Percentiles rank a stretch among this genome's conserved stretches.
phyloP scores from a whole-genome alignment of 192 early-diverging fungal species.

The Backusella morwellensis region DNA sequence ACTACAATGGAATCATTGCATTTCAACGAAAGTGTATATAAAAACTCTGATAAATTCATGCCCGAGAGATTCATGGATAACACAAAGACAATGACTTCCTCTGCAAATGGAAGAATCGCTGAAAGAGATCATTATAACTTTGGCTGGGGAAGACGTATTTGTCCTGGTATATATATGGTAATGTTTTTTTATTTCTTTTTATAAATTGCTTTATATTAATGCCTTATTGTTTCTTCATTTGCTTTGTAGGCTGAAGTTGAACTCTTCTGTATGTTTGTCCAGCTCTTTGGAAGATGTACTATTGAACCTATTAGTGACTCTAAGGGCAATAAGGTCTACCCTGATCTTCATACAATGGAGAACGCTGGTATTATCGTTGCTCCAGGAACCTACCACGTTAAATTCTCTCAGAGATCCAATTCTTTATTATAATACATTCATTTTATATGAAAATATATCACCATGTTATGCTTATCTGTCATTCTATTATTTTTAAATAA shows the following conservation, averaged over 20 bases:
- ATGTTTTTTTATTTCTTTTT: background rate
- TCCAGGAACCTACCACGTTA: background rate
- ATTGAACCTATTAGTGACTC: background rate
- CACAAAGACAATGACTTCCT: background rate
- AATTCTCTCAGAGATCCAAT: background rate
- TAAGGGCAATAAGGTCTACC: background rate
- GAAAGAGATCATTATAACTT: conserved; percentile 19
- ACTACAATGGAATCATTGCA: conserved; percentile 52
- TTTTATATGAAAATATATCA: background rate
- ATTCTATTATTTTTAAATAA: too few relatives aligned
- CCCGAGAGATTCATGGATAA: conserved; percentile 39
- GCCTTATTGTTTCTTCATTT: background rate
- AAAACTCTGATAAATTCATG: conserved; percentile 42
- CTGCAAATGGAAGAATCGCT: conserved; percentile 9
- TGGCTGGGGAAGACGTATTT: conserved; percentile 22
- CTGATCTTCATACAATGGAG: background rate
- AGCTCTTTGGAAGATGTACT: background rate
- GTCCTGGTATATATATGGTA: conserved; percentile 13
- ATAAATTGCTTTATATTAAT: too few relatives aligned
- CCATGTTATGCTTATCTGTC: too few relatives aligned
- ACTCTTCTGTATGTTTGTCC: background rate
- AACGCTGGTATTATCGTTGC: background rate
- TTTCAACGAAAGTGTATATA: conserved; percentile 25
- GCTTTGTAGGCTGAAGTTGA: background rate
- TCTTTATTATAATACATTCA: background rate